These are phyloP conservation scores for Dendrostoma leiphaemia DNA, from an alignment of 2,329 filamentous ascomycete species.

Conservation along the genomic window DNA sequence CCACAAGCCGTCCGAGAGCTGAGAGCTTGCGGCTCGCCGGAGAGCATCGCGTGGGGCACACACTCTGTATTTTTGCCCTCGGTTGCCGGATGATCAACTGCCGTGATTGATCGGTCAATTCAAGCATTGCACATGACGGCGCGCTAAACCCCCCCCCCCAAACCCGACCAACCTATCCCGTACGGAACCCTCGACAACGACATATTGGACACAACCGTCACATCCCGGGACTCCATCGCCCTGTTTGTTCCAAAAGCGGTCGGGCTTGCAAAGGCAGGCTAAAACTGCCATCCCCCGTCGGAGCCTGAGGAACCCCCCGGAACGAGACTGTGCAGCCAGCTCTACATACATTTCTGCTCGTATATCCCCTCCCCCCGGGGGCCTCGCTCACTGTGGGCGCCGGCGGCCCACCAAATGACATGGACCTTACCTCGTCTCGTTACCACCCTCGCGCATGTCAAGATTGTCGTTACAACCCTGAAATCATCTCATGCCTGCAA, in stretches of 20 bases:
- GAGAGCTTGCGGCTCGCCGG: background rate
- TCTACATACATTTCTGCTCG: too few species aligned
- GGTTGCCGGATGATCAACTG: conserved; percentile 17
- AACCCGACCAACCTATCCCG: background rate
- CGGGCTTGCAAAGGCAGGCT: too few species aligned
- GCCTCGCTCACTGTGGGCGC: too few species aligned
- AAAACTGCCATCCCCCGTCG: too few species aligned
- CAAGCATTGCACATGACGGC: conserved; percentile 1
- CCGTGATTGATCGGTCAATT: conserved; percentile 16
- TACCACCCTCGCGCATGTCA: background rate
- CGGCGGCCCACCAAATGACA: too few species aligned
- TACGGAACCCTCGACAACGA: too few species aligned
- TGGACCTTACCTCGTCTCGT: background rate
- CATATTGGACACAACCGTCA: background rate
- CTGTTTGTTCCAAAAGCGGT: too few species aligned
- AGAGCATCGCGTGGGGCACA: background rate
- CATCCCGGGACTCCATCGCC: background rate
- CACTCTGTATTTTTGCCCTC: conserved; percentile 3
- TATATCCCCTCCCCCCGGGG: too few species aligned
- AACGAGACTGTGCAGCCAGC: too few species aligned
- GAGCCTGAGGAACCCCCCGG: too few species aligned
- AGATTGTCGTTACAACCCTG: background rate
- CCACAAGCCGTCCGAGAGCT: too few species aligned
- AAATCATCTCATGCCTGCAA: background rate
- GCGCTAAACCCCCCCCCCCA: background rate